Evolutionary conservation across 352 stramenopile genomes (phyloP).

Genomic region (Phytopythium chamaehyphon): DNA sequence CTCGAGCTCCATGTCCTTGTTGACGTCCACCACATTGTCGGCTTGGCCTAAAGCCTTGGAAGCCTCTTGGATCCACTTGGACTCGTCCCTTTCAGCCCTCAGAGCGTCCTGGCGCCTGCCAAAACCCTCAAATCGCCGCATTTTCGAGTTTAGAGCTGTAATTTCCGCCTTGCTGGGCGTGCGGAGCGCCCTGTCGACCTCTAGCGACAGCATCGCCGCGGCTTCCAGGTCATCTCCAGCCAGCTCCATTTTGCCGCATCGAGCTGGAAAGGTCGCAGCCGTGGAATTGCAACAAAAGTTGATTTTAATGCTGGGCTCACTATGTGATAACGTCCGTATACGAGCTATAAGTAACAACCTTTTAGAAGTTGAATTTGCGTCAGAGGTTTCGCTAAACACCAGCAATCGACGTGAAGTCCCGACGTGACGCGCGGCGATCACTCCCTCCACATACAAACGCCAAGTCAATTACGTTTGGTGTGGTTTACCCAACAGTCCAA

Average conservation of each 20-base stretch:
- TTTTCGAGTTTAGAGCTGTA: neutral
- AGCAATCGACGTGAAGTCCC: conserved; percentile 5
- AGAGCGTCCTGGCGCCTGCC: too few relatives aligned
- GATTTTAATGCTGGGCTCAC: too few relatives aligned
- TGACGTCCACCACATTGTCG: conserved; percentile 35
- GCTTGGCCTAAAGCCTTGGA: too few relatives aligned
- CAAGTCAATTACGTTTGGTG: too few relatives aligned
- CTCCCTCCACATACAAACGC: neutral
- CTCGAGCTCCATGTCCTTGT: conserved; percentile 37
- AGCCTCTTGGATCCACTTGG: neutral
- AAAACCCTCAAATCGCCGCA: too few relatives aligned
- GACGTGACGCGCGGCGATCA: conserved; percentile 9
- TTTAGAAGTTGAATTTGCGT: too few relatives aligned
- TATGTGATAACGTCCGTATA: too few relatives aligned
- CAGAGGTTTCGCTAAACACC: conserved; percentile 9
- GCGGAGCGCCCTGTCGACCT: neutral
- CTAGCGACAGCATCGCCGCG: neutral
- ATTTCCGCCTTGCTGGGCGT: neutral
- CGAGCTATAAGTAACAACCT: too few relatives aligned
- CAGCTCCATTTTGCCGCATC: neutral
- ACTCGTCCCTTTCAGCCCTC: too few relatives aligned
- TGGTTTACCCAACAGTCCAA: neutral
- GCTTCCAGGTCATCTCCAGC: neutral
- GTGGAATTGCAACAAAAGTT: conserved; percentile 8
- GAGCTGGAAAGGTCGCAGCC: neutral